Conservation (phyloP, 805 yeast species). For the Lachancea sp. region DNA sequence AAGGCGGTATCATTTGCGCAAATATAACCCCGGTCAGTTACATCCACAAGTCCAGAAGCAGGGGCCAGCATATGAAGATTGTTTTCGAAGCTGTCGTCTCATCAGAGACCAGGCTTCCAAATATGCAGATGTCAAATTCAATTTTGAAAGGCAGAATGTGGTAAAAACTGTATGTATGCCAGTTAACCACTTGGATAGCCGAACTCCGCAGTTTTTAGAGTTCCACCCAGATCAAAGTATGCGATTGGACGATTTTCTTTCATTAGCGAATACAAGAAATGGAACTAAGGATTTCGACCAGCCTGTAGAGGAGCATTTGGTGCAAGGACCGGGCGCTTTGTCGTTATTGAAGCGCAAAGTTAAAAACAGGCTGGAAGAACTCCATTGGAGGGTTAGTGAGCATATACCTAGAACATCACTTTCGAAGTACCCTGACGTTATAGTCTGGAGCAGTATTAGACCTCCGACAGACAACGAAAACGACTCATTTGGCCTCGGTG, state of each 20-base stretch:
- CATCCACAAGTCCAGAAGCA: not conserved
- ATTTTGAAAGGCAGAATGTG: conserved; percentile 25
- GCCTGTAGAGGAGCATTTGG: not conserved
- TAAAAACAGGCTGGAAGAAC: not conserved
- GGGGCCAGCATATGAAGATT: conserved; percentile 6
- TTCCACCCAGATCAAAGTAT: conserved; percentile 19
- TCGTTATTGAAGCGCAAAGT: conserved; percentile 1
- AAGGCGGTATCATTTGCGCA: conserved; percentile 24
- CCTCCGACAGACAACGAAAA: not conserved
- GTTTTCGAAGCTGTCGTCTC: conserved; percentile 22
- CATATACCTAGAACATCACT: not conserved
- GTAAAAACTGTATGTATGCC: conserved; percentile 18
- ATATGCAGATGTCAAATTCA: conserved; percentile 28
- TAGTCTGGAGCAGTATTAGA: conserved; percentile 3
- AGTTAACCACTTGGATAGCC: not conserved
- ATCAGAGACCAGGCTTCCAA: conserved; percentile 20
- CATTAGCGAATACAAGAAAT: conserved; percentile 5
- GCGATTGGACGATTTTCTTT: conserved; percentile 17
- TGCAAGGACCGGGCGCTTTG: not conserved
- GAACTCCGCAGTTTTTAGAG: conserved; percentile 13
- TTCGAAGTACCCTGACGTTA: conserved; percentile 2
- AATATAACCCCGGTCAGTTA: conserved; percentile 15
- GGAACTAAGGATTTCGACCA: not conserved
- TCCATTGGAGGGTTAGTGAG: conserved; percentile 5
- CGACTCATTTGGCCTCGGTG: not conserved